Evolutionary conservation across 2,329 filamentous ascomycete species (phyloP).

Genomic region (Aspergillus tamarii): DNA sequence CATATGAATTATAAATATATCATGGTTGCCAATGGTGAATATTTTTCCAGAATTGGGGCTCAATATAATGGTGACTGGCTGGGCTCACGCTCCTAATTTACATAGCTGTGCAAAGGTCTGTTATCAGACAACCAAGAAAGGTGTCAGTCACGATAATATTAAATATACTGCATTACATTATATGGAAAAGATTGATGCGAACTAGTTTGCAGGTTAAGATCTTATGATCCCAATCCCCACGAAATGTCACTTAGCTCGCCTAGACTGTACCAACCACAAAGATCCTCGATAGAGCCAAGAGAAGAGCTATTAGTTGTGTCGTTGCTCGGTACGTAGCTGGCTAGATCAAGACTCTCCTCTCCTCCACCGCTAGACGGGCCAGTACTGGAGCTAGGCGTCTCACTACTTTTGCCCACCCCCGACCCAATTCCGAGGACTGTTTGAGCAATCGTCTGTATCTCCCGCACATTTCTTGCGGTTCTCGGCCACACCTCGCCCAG

Average conservation of each 20-base stretch:
- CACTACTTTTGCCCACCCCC: neutral
- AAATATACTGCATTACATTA: too few species aligned
- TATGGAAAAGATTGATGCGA: too few species aligned
- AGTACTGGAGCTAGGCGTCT: neutral
- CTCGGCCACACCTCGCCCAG: slow-evolving; percentile 45
- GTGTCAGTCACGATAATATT: too few species aligned
- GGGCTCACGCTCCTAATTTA: too few species aligned
- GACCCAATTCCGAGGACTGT: slow-evolving; percentile 29
- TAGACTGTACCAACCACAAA: slow-evolving; percentile 3
- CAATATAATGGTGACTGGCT: too few species aligned
- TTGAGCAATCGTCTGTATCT: slow-evolving; percentile 46
- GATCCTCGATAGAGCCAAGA: neutral
- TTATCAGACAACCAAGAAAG: too few species aligned
- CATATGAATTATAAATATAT: too few species aligned
- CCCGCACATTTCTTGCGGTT: slow-evolving; percentile 40
- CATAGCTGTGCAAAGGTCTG: too few species aligned
- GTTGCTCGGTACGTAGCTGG: neutral
- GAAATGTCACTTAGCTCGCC: slow-evolving; percentile 12
- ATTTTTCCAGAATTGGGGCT: too few species aligned
- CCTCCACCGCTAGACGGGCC: slow-evolving; percentile 6
- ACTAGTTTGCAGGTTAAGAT: too few species aligned
- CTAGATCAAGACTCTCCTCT: neutral
- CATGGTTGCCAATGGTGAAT: too few species aligned
- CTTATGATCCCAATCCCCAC: slow-evolving; percentile 1
- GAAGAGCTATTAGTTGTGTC: neutral